Percentiles rank a stretch among this genome's conserved stretches.
These are phyloP conservation scores for Debaryomyces hansenii DNA, from an alignment of 805 yeast genomes.

Conservation along the genomic window DNA sequence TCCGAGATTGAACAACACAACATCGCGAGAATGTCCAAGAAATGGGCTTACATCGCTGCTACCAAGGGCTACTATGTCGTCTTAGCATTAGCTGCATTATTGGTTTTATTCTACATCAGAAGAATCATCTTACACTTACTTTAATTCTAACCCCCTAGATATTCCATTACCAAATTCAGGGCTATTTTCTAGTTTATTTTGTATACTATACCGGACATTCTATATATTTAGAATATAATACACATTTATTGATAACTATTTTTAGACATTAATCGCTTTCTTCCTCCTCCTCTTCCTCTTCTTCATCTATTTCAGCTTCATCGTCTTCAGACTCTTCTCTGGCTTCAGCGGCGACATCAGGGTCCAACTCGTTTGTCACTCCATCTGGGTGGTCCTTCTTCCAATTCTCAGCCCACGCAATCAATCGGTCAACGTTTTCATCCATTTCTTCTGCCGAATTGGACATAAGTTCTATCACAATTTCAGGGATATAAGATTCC, in stretches of 20 bases:
- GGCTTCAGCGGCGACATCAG: conserved; percentile 11
- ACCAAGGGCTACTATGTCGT: conserved; percentile 53
- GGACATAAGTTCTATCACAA: conserved; percentile 78
- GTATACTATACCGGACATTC: not conserved
- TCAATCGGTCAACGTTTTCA: conserved; percentile 74
- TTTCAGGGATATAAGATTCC: conserved; percentile 75
- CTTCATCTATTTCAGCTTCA: conserved; percentile 1
- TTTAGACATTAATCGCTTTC: too few relatives aligned
- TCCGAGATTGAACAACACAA: conserved; percentile 69
- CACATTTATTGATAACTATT: too few relatives aligned
- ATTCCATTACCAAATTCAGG: not conserved
- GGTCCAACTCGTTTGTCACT: conserved; percentile 29
- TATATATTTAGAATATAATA: too few relatives aligned
- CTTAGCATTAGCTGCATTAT: conserved; percentile 29
- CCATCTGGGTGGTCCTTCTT: conserved; percentile 46
- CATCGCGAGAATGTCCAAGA: conserved; percentile 52
- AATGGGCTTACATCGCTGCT: conserved; percentile 52
- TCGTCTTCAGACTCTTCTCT: conserved; percentile 11
- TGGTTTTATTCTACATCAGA: conserved; percentile 33
- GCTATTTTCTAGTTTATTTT: conserved; percentile 1
- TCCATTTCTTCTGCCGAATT: conserved; percentile 76
- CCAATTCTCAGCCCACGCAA: conserved; percentile 79
- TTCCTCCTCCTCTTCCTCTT: conserved; percentile 7
- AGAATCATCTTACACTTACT: conserved; percentile 24
- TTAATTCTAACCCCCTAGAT: not conserved